Evolutionary conservation across 1,284 basidiomycete genomes (phyloP).

Genomic region (Irpex sp.): DNA sequence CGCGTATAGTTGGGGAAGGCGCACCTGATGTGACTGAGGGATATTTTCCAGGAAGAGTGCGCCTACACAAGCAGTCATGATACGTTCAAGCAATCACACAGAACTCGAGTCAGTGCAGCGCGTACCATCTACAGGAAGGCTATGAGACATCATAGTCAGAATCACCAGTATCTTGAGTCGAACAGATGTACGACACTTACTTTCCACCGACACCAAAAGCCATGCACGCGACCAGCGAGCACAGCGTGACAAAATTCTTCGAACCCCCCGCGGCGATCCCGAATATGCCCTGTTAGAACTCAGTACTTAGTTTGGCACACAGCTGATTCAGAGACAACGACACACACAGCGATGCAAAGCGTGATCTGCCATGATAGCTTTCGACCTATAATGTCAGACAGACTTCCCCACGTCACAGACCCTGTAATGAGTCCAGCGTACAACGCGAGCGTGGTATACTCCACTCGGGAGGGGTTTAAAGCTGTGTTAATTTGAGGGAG

Average conservation of each 20-base stretch:
- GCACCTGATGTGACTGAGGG: neutral
- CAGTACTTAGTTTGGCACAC: too few relatives aligned
- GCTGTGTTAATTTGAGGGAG: neutral
- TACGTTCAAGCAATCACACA: neutral
- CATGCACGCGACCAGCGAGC: constrained; percentile 3
- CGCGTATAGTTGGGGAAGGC: neutral
- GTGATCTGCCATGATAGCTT: neutral
- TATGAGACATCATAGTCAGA: neutral
- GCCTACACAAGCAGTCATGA: neutral
- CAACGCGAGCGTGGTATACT: constrained; percentile 2
- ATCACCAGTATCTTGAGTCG: neutral
- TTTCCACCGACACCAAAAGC: constrained; percentile 2
- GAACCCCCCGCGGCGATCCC: neutral
- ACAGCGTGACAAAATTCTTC: neutral
- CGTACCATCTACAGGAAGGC: constrained; percentile 3
- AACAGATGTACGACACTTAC: neutral
- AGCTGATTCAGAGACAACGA: too few relatives aligned
- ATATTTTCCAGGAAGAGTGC: neutral
- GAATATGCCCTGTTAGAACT: neutral
- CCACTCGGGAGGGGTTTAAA: neutral
- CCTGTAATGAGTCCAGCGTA: constrained; percentile 1
- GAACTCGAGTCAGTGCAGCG: too few relatives aligned
- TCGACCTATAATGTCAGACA: constrained; percentile 2
- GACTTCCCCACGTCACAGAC: neutral
- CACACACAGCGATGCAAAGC: neutral